A percentile compares a stretch with the other conserved stretches of the same genome.
Conservation (phyloP, 352 stramenopile genomes). For the Phytophthora agathidicida region DNA sequence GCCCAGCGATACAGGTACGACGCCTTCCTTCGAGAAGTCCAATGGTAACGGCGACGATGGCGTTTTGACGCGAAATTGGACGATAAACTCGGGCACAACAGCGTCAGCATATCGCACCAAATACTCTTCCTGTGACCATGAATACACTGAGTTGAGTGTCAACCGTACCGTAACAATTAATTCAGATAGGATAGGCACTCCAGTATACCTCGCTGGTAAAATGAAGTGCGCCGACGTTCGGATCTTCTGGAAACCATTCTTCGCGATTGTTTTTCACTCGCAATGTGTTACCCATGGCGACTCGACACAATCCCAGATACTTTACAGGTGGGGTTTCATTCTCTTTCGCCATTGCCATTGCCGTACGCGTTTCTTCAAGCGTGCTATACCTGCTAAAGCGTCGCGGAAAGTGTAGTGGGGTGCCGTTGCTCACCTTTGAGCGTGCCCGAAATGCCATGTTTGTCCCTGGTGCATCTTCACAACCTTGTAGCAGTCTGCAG, state of each 20-base stretch:
- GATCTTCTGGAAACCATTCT: slow-evolving; percentile 33
- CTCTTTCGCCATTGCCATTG: not conserved
- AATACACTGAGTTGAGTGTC: not conserved
- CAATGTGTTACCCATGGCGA: slow-evolving; percentile 64
- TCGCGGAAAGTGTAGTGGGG: slow-evolving; percentile 50
- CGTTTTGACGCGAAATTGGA: slow-evolving; percentile 43
- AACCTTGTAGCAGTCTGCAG: slow-evolving; percentile 14
- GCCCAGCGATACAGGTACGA: slow-evolving; percentile 11
- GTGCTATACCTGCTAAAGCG: slow-evolving; percentile 79
- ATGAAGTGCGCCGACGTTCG: slow-evolving; percentile 47
- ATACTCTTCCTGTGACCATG: slow-evolving; percentile 62
- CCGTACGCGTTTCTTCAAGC: slow-evolving; percentile 41
- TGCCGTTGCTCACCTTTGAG: slow-evolving; percentile 17
- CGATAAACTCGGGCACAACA: slow-evolving; percentile 77
- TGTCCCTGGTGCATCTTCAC: slow-evolving; percentile 33
- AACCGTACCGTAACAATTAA: too few species aligned
- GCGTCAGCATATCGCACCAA: slow-evolving; percentile 61
- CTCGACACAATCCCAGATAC: slow-evolving; percentile 73
- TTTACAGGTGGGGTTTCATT: slow-evolving; percentile 14
- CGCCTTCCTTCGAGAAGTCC: not conserved
- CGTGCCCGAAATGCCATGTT: slow-evolving; percentile 20
- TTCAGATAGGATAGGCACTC: too few species aligned
- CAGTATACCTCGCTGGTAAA: slow-evolving; percentile 48
- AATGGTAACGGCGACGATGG: not conserved
- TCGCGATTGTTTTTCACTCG: slow-evolving; percentile 17